Evolutionary conservation across 306 rosid species (phyloP).

Genomic region (Malus orientalis): DNA sequence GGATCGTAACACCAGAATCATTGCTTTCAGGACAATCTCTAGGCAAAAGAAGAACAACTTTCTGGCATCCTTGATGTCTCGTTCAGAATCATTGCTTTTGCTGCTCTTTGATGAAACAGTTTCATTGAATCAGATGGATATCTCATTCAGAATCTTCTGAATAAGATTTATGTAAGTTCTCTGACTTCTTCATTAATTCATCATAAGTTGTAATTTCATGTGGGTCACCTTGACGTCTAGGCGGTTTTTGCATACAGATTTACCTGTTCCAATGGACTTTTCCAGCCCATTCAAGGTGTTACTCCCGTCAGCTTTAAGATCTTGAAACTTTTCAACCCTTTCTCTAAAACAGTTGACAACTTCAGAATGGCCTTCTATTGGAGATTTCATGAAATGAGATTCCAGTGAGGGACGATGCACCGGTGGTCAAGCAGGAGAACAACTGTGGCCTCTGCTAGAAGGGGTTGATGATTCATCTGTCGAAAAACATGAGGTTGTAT

Average conservation of each 20-base stretch:
- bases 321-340: slow-evolving; percentile 29
- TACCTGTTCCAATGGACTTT: slow-evolving; percentile 28
- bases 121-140: slow-evolving; percentile 19
- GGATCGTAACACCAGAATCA: slow-evolving; percentile 25
- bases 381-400: slow-evolving; percentile 38
- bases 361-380: slow-evolving; percentile 24
- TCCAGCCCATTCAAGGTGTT: slow-evolving; percentile 16
- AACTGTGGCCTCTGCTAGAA: slow-evolving; percentile 38
- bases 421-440: slow-evolving; percentile 30
- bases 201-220: slow-evolving; percentile 18
- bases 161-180: slow-evolving; percentile 26
- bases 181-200: slow-evolving; percentile 27
- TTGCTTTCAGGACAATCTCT: slow-evolving; percentile 25
- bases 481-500: slow-evolving; percentile 43
- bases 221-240: too few relatives aligned
- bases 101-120: slow-evolving; percentile 30
- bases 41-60: slow-evolving; percentile 50
- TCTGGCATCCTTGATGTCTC: slow-evolving; percentile 23
- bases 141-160: slow-evolving; percentile 21
- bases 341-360: slow-evolving; percentile 28
- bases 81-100: slow-evolving; percentile 11
- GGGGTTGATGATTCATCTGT: slow-evolving; percentile 42
- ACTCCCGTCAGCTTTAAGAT: slow-evolving; percentile 16
- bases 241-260: neutral
- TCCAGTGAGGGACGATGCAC: slow-evolving; percentile 36